phyloP scores from a whole-genome alignment of 1,284 basidiomycete species.

The Ganoderma lucidum region DNA sequence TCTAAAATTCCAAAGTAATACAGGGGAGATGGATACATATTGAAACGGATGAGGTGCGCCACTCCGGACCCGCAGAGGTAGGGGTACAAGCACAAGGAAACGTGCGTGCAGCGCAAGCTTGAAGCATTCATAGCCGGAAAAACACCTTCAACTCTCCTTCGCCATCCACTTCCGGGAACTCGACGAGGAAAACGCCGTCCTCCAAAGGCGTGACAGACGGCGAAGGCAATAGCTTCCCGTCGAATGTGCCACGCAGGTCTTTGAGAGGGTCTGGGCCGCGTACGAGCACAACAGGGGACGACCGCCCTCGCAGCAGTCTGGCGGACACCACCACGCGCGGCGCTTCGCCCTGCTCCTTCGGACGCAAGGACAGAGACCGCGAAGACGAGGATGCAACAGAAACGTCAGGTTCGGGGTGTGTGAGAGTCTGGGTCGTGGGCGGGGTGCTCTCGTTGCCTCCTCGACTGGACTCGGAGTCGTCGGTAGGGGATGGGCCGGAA shows the following conservation, averaged over 20 bases:
- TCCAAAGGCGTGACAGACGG: not conserved
- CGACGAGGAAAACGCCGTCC: conserved; percentile 22
- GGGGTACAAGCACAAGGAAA: not conserved
- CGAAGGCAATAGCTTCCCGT: conserved; percentile 4
- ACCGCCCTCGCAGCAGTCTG: not conserved
- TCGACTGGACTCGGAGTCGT: not conserved
- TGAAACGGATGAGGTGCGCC: not conserved
- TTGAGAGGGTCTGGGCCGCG: not conserved
- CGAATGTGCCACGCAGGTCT: conserved; percentile 10
- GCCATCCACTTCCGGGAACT: conserved; percentile 13
- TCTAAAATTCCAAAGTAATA: conserved; percentile 19
- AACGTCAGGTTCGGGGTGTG: not conserved
- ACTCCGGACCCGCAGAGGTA: conserved; percentile 15
- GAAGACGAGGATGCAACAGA: not conserved
- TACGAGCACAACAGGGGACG: conserved; percentile 4
- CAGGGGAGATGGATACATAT: conserved; percentile 16
- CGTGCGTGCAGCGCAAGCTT: too few relatives aligned
- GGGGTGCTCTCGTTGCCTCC: not conserved
- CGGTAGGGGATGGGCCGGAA: not conserved
- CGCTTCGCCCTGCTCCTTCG: not conserved
- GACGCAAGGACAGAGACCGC: not conserved
- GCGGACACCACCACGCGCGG: conserved; percentile 12
- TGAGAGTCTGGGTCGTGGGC: not conserved
- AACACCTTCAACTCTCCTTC: conserved; percentile 29
- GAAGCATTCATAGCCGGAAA: conserved; percentile 13